Conservation (phyloP, 345 rosid species). For the Gossypium thurberi region DNA sequence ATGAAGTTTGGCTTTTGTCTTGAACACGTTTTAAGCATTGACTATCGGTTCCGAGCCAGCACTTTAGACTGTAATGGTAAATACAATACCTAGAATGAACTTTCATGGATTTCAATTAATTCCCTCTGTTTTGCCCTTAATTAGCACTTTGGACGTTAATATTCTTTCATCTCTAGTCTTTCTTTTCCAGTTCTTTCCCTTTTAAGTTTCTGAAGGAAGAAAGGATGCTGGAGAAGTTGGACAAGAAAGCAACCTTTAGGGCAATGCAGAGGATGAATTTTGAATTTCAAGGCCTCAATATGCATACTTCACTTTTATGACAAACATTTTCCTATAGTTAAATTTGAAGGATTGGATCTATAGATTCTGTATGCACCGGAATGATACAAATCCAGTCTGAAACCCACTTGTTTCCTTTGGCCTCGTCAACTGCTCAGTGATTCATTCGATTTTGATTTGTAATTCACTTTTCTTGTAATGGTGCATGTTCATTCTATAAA, state of each 20-base stretch:
- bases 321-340: not conserved
- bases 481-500: not conserved
- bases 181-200: not conserved
- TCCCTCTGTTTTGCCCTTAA: not conserved
- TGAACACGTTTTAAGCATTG: not conserved
- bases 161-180: not conserved
- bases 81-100: not conserved
- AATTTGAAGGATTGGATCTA: not conserved
- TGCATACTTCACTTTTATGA: not conserved
- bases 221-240: not conserved
- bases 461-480: not conserved
- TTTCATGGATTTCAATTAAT: not conserved
- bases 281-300: not conserved
- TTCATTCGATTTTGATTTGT: not conserved
- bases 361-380: not conserved
- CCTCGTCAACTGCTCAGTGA: not conserved
- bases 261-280: conserved; percentile 3
- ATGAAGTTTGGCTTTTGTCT: not conserved
- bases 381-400: not conserved
- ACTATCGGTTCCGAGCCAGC: not conserved
- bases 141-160: not conserved
- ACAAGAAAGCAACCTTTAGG: conserved; percentile 1
- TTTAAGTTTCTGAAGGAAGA: not conserved
- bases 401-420: not conserved
- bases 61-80: not conserved